Conservation (phyloP, 352 stramenopile species). For the Aphanomyces cochlioides region DNA sequence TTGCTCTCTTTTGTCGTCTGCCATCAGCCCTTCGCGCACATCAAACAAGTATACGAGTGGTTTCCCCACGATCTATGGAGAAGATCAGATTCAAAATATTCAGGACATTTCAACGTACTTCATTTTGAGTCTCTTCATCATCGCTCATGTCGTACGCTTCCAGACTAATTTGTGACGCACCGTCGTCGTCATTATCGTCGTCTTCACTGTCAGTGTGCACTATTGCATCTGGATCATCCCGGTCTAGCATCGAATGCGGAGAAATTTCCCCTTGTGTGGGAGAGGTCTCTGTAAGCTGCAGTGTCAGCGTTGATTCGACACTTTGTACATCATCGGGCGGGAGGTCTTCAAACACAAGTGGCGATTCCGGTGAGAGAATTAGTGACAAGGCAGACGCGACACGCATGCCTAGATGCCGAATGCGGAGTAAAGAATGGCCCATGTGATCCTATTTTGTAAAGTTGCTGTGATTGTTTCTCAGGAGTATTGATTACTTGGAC, state of each 20-base stretch:
- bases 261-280: no score
- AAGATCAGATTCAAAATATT: no score
- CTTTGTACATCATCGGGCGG: not conserved
- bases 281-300: no score
- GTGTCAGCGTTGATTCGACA: no score
- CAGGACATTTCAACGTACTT: not conserved
- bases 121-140: constrained; percentile 9
- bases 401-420: constrained; percentile 22
- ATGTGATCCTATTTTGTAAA: constrained; percentile 16
- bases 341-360: constrained; percentile 20
- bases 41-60: constrained; percentile 25
- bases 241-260: not conserved
- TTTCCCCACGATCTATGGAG: not conserved
- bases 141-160: constrained; percentile 29
- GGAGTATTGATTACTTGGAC: constrained; percentile 7
- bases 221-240: constrained; percentile 8
- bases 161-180: constrained; percentile 16
- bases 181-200: not conserved
- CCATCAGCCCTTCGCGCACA: constrained; percentile 13
- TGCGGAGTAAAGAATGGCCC: not conserved
- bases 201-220: constrained; percentile 21
- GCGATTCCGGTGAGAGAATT: constrained; percentile 16
- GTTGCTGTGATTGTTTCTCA: no score
- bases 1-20: constrained; percentile 18
- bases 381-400: constrained; percentile 16